phyloP scores from a whole-genome alignment of 331 rosid species.

The Cucumis variabilis region DNA sequence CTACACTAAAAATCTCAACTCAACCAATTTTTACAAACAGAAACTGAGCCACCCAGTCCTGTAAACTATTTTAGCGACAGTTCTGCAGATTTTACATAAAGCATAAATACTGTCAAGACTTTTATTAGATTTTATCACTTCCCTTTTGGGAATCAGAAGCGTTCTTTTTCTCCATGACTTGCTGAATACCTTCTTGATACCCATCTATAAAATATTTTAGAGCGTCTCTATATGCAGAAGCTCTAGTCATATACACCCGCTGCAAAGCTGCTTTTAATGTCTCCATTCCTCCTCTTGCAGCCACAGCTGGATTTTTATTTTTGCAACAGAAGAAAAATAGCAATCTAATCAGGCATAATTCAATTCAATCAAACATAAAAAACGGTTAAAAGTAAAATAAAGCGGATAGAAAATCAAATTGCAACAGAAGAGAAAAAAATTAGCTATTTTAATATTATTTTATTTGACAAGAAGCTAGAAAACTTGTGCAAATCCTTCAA shows the following conservation, averaged over 20 bases:
- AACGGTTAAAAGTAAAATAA: neutral
- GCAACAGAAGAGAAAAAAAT: neutral
- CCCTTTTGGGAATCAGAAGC: constrained; percentile 41
- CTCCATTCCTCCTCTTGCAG: constrained; percentile 92
- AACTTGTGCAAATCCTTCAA: neutral
- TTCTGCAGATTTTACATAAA: too few species aligned
- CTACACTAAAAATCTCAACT: neutral
- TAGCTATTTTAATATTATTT: too few species aligned
- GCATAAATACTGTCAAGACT: too few species aligned
- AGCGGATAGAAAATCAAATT: neutral
- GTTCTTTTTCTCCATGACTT: constrained; percentile 62
- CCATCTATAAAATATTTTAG: constrained; percentile 85
- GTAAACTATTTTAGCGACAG: neutral
- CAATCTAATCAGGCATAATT: neutral
- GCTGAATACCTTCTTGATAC: constrained; percentile 83
- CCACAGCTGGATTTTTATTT: constrained; percentile 61
- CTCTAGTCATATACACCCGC: constrained; percentile 83
- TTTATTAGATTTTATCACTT: constrained; percentile 28
- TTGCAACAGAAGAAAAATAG: constrained; percentile 37
- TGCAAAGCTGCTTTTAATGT: constrained; percentile 81
- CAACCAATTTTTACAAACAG: constrained; percentile 4
- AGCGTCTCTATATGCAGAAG: constrained; percentile 84
- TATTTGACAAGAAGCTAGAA: too few species aligned
- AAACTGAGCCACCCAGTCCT: neutral
- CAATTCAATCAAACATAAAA: neutral